Evolutionary conservation across 2,329 filamentous ascomycete genomes (phyloP).

Genomic region (Tolypocladium paradoxum): DNA sequence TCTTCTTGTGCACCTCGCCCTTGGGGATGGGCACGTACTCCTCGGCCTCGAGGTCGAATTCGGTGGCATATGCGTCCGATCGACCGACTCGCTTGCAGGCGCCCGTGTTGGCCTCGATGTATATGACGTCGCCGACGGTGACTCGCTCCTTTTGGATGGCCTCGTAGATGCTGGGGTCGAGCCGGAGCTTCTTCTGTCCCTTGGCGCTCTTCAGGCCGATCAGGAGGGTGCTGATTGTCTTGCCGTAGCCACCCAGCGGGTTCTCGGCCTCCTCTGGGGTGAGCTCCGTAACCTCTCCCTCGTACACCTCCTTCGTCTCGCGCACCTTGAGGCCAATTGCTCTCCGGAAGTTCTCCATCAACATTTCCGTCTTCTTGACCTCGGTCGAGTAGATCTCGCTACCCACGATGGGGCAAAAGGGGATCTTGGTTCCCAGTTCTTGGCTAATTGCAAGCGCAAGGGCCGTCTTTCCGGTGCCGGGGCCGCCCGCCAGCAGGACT

Average conservation of each 20-base stretch:
- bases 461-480: constrained; percentile 94
- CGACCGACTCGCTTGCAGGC: constrained; percentile 94
- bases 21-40: constrained; percentile 99
- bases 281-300: constrained; percentile 95
- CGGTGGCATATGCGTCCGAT: constrained; percentile 93
- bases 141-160: constrained; percentile 98
- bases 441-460: constrained; percentile 92
- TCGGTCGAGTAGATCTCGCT: constrained; percentile 97
- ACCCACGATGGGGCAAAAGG: constrained; percentile 95
- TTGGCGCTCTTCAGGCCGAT: constrained; percentile 92
- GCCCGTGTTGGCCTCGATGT: constrained; percentile 98
- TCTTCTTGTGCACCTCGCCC: constrained; percentile 99
- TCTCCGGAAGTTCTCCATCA: constrained; percentile 98
- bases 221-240: constrained; percentile 91
- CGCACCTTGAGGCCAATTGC: constrained; percentile 95
- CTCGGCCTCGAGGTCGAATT: constrained; percentile 97
- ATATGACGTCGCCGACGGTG: constrained; percentile 92
- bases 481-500: constrained; percentile 85
- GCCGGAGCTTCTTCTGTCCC: constrained; percentile 92
- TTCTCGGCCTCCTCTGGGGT: constrained; percentile 98
- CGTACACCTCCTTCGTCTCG: constrained; percentile 98
- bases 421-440: constrained; percentile 94
- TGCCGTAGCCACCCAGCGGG: constrained; percentile 89
- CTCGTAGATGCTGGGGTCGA: constrained; percentile 98
- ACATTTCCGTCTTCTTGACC: constrained; percentile 97